Conservation (phyloP, 73 alveolate genomes). For the Blepharisma stoltei region DNA sequence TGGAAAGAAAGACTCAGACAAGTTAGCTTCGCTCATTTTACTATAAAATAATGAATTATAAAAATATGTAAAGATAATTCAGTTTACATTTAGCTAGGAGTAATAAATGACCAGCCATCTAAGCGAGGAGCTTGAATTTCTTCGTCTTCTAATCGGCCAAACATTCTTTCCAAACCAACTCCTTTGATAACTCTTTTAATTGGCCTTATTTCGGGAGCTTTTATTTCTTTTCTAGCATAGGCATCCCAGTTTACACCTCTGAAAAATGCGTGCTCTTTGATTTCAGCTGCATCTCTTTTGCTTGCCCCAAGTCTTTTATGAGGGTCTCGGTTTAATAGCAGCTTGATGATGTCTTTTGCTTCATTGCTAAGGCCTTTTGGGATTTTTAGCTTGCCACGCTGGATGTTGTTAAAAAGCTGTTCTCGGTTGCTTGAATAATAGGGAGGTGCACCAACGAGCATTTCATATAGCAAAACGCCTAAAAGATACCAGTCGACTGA, state of each 20-base stretch:
- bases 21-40: too few relatives aligned
- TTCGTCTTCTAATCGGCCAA: background rate
- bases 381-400: constrained; percentile 39
- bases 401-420: constrained; percentile 70
- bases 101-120: constrained; percentile 28
- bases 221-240: constrained; percentile 40
- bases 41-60: too few relatives aligned
- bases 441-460: constrained; percentile 92
- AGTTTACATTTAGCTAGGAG: background rate
- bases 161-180: constrained; percentile 3
- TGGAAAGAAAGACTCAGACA: too few relatives aligned
- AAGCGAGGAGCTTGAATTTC: background rate
- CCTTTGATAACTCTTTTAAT: constrained; percentile 10
- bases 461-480: constrained; percentile 92
- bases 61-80: too few relatives aligned
- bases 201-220: constrained; percentile 34
- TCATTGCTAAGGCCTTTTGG: constrained; percentile 49
- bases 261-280: constrained; percentile 79
- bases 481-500: constrained; percentile 94
- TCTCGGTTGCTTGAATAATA: constrained; percentile 88
- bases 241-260: constrained; percentile 73
- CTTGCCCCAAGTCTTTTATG: constrained; percentile 72
- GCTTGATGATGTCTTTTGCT: constrained; percentile 70
- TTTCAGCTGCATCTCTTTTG: constrained; percentile 72
- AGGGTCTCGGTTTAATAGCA: constrained; percentile 69